These are phyloP conservation scores for Coccomyxa subellipsoidea DNA, from an alignment of 163 green algal species.

Conservation along the genomic window DNA sequence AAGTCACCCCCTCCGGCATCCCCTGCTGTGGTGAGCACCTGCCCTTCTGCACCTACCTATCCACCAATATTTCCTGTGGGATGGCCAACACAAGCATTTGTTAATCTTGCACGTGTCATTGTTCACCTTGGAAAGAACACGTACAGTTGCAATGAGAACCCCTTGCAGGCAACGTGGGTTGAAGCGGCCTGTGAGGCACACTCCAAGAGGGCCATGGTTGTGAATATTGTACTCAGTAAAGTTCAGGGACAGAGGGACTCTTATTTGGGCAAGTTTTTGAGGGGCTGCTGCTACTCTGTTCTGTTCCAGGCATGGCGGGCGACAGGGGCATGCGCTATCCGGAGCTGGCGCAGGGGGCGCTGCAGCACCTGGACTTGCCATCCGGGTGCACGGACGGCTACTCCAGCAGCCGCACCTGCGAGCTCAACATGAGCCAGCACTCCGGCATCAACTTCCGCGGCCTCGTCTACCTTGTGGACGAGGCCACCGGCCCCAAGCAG, in stretches of 20 bases:
- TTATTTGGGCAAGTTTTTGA: background rate
- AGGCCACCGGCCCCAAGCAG: slow-evolving; percentile 42
- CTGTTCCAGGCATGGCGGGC: slow-evolving; percentile 82
- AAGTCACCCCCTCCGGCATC: slow-evolving; percentile 62
- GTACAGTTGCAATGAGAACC: no score
- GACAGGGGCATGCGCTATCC: slow-evolving; percentile 95
- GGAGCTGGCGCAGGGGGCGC: slow-evolving; percentile 77
- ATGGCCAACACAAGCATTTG: no score
- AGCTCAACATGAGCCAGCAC: slow-evolving; percentile 92
- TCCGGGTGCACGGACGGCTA: slow-evolving; percentile 78
- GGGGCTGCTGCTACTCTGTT: background rate
- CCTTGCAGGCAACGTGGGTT: no score
- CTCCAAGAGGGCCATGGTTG: no score
- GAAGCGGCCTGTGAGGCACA: no score
- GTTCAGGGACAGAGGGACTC: no score
- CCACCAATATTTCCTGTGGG: no score
- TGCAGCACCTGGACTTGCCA: slow-evolving; percentile 81
- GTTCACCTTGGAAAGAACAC: no score
- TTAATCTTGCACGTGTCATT: no score
- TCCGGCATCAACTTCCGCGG: slow-evolving; percentile 88
- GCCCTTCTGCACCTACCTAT: background rate
- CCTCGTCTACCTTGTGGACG: slow-evolving; percentile 90
- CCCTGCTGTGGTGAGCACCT: slow-evolving; percentile 35
- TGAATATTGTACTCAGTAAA: no score
- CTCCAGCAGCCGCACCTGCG: slow-evolving; percentile 89